These are phyloP conservation scores for Starmerella asiatica DNA, from an alignment of 805 yeast genomes.

Conservation along the genomic window DNA sequence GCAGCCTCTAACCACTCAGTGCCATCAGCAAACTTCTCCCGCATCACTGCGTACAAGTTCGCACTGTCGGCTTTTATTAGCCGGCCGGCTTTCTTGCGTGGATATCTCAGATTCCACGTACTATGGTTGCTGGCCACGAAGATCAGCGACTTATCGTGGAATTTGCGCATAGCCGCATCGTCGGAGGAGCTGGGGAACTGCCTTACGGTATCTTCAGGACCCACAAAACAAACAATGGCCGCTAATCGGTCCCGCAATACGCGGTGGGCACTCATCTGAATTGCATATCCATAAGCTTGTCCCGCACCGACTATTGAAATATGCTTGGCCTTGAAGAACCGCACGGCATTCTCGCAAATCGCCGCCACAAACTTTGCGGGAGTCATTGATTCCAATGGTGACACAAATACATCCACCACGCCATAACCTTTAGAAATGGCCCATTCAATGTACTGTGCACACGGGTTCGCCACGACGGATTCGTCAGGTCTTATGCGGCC, in stretches of 20 bases:
- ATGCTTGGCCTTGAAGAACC: constrained; percentile 57
- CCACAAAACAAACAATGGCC: constrained; percentile 54
- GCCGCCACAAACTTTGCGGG: constrained; percentile 39
- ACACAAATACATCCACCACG: constrained; percentile 49
- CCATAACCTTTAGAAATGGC: constrained; percentile 49
- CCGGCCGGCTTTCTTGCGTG: constrained; percentile 76
- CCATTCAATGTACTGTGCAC: constrained; percentile 60
- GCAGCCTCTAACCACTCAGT: constrained; percentile 49
- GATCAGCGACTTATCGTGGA: constrained; percentile 67
- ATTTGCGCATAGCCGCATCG: constrained; percentile 86
- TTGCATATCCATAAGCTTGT: constrained; percentile 74
- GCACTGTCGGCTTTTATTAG: constrained; percentile 62
- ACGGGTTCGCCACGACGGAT: constrained; percentile 64
- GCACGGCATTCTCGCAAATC: constrained; percentile 82
- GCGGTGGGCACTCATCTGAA: constrained; percentile 78
- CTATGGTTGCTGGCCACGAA: constrained; percentile 63
- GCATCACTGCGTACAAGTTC: constrained; percentile 61
- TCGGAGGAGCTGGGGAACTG: constrained; percentile 78
- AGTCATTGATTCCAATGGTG: constrained; percentile 13
- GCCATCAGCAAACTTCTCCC: constrained; percentile 74
- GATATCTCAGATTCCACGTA: constrained; percentile 78
- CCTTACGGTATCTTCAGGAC: constrained; percentile 51
- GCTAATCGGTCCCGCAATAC: constrained; percentile 49
- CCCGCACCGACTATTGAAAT: constrained; percentile 79
- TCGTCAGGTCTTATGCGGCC: constrained; percentile 65